Evolutionary conservation across 2,329 filamentous ascomycete genomes (phyloP).

Genomic region (Alternaria ethzedia): DNA sequence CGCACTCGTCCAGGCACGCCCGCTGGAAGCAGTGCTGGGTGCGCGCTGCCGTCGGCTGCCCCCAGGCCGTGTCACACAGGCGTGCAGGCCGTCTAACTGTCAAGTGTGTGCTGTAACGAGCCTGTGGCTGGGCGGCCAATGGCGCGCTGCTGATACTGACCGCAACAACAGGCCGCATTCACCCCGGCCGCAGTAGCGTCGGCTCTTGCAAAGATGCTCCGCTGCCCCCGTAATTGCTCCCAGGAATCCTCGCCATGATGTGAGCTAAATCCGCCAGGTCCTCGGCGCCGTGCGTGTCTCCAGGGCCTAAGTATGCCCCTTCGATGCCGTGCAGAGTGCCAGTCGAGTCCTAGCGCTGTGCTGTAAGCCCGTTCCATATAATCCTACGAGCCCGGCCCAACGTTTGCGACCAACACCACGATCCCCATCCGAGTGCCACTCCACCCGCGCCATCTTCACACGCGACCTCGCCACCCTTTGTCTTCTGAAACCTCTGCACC

Average conservation of each 20-base stretch:
- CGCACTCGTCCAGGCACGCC: background rate
- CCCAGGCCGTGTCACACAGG: background rate
- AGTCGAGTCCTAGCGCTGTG: slow-evolving; percentile 17
- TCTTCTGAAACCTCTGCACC: slow-evolving; percentile 28
- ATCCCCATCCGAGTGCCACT: slow-evolving; percentile 14
- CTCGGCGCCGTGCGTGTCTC: slow-evolving; percentile 19
- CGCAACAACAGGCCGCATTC: slow-evolving; percentile 17
- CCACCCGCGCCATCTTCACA: slow-evolving; percentile 15
- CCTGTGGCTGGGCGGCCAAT: slow-evolving; percentile 18
- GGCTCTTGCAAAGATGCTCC: slow-evolving; percentile 19
- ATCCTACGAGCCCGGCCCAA: slow-evolving; percentile 22
- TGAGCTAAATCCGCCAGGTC: slow-evolving; percentile 33
- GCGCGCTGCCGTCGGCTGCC: background rate
- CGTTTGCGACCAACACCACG: slow-evolving; percentile 22
- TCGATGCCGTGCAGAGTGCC: slow-evolving; percentile 7
- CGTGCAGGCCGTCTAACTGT: slow-evolving; percentile 13
- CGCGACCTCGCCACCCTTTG: slow-evolving; percentile 28
- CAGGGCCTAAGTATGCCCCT: slow-evolving; percentile 4
- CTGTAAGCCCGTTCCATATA: slow-evolving; percentile 20
- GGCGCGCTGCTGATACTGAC: slow-evolving; percentile 17
- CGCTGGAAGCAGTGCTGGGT: background rate
- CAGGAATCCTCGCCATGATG: slow-evolving; percentile 12
- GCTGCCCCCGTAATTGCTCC: slow-evolving; percentile 28
- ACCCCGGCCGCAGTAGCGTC: slow-evolving; percentile 18
- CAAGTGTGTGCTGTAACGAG: slow-evolving; percentile 11